Percentiles rank a stretch among this genome's conserved stretches.
phyloP scores from a whole-genome alignment of 345 rosid genomes.

The Raphanus raphanistrum region DNA sequence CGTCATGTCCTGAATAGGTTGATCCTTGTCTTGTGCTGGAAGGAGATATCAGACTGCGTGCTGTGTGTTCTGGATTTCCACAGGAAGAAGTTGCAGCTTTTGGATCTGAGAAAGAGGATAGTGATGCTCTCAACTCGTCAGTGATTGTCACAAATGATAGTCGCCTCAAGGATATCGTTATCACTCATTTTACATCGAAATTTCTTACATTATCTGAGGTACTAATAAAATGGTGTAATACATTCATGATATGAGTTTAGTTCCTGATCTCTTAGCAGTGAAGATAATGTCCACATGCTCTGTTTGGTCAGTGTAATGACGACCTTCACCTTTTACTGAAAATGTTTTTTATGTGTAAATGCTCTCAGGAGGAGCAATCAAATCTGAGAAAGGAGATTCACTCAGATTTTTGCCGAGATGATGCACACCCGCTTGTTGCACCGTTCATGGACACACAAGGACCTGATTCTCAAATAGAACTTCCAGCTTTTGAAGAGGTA shows the following conservation, averaged over 20 bases:
- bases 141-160: slow-evolving; percentile 49
- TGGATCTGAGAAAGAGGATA: slow-evolving; percentile 48
- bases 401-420: slow-evolving; percentile 74
- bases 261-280: slow-evolving; percentile 10
- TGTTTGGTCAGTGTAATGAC: not conserved
- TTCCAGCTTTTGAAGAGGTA: slow-evolving; percentile 74
- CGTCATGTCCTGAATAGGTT: slow-evolving; percentile 47
- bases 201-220: slow-evolving; percentile 70
- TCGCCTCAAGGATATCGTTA: slow-evolving; percentile 57
- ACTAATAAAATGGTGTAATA: not conserved
- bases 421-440: slow-evolving; percentile 75
- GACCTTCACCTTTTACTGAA: not conserved
- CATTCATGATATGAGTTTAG: not conserved
- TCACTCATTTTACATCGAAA: slow-evolving; percentile 55
- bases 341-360: not conserved
- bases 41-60: slow-evolving; percentile 62
- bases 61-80: slow-evolving; percentile 43
- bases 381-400: slow-evolving; percentile 58
- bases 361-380: slow-evolving; percentile 66
- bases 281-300: slow-evolving; percentile 1
- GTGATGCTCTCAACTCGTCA: slow-evolving; percentile 51
- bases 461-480: slow-evolving; percentile 67
- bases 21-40: slow-evolving; percentile 74
- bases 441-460: slow-evolving; percentile 79
- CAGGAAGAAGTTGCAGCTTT: slow-evolving; percentile 26